Evolutionary conservation across 192 early-diverging fungal species (phyloP).

Genomic region (Funneliformis mosseae): DNA sequence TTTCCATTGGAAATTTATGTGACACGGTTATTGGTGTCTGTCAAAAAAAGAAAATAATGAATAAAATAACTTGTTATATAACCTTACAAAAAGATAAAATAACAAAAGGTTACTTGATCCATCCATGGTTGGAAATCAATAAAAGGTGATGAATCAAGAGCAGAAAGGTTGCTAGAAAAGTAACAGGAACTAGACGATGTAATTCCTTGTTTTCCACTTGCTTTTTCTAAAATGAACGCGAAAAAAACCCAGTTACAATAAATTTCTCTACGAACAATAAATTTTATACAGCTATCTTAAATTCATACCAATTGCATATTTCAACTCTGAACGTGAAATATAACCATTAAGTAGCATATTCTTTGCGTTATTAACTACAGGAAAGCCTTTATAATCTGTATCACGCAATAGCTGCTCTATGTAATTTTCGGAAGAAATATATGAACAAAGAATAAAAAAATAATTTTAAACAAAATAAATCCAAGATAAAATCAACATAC

Average conservation of each 20-base stretch:
- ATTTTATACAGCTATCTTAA: too few relatives aligned
- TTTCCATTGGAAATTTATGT: conserved; percentile 62
- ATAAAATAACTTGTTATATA: neutral
- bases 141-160: conserved; percentile 38
- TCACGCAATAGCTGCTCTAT: conserved; percentile 48
- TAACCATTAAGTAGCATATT: conserved; percentile 71
- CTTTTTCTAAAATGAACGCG: conserved; percentile 35
- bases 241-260: neutral
- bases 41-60: neutral
- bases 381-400: conserved; percentile 72
- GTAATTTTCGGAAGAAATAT: neutral
- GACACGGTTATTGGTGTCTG: conserved; percentile 65
- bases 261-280: too few relatives aligned
- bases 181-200: conserved; percentile 33
- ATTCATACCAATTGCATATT: conserved; percentile 45
- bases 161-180: conserved; percentile 42
- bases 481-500: neutral
- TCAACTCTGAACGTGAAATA: conserved; percentile 64
- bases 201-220: conserved; percentile 38
- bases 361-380: conserved; percentile 61
- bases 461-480: neutral
- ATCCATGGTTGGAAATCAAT: conserved; percentile 71
- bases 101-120: conserved; percentile 45
- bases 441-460: neutral
- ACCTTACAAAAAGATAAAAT: neutral